A percentile compares a stretch with the other conserved stretches of the same genome.
Evolutionary conservation across 768 basidiomycete species (phyloP).

Genomic region (Xerocomus spinulosus): DNA sequence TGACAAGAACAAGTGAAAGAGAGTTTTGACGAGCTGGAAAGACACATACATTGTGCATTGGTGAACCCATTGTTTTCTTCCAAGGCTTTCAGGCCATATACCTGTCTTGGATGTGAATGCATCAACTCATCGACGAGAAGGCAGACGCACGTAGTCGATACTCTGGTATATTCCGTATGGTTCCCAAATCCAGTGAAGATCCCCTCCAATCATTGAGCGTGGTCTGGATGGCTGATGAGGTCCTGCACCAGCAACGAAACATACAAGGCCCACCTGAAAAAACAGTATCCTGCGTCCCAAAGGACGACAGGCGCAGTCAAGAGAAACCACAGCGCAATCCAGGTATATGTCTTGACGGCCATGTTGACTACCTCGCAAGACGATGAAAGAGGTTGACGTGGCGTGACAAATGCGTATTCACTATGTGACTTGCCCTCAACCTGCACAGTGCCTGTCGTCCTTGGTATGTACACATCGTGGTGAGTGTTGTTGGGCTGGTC

Average conservation of each 20-base stretch:
- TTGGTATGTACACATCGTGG: background rate
- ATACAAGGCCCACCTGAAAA: slow-evolving; percentile 52
- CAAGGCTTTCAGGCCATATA: slow-evolving; percentile 71
- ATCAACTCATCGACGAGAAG: background rate
- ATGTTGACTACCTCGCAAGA: slow-evolving; percentile 25
- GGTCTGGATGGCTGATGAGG: slow-evolving; percentile 45
- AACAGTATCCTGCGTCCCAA: slow-evolving; percentile 83
- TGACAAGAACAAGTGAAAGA: slow-evolving; percentile 24
- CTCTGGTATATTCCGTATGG: slow-evolving; percentile 77
- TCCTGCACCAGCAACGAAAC: too few species aligned
- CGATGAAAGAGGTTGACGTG: background rate
- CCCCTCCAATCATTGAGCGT: slow-evolving; percentile 81
- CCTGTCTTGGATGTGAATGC: slow-evolving; percentile 39
- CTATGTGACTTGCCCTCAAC: background rate
- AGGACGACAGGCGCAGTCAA: slow-evolving; percentile 47
- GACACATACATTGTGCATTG: slow-evolving; percentile 71
- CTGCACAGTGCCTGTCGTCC: background rate
- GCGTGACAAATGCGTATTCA: background rate
- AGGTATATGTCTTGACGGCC: slow-evolving; percentile 49
- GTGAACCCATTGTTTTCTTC: slow-evolving; percentile 72
- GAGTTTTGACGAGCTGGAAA: background rate
- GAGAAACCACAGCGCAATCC: slow-evolving; percentile 68
- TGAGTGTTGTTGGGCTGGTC: background rate
- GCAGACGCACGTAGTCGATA: slow-evolving; percentile 41
- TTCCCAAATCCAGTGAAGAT: slow-evolving; percentile 89